Evolutionary conservation across 2,329 filamentous ascomycete species (phyloP), one percentile per base, ranked within the genome.

Genomic region (Penicillium sp.): DNA sequence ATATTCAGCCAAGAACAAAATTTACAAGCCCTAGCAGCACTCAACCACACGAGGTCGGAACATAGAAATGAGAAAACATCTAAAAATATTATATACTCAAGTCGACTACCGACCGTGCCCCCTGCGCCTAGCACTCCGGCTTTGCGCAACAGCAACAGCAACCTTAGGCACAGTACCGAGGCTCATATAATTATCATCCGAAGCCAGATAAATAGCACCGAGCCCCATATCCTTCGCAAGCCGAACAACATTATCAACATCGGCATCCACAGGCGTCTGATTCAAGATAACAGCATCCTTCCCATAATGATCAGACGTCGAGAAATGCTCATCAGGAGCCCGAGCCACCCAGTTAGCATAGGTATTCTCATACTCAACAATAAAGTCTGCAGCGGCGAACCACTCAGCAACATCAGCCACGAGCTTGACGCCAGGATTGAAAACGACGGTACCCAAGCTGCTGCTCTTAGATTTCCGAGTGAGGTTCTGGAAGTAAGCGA

Each of bases 401-500:
- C 57, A 59, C 32, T 33, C 13, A 1, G 24, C 47, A n/a, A 51
- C 44, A 17, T 43, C 52, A 7, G 33, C 38, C 15, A 51, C 44
- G 1, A 57, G 34, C 13, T 49, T 49, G 9, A 50, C 45, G 1
- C 57, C 56, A 1, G 57, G 57, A 22, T 59, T 59, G 35, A 58
- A 58, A 13, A 59, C 28, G 2, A 58, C 42, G 0, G 37, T 54
- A 10, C 21, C 26, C 6, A 59, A 34, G 4, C 37, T 29, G 8
- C 28, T 44, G 1, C 21, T 40, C 21, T 59, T 63, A 26, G 57
- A 61, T 4, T 49, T 50, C 5, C 33, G 13, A 6, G 56, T 57
- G 6, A 60, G 45, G 2, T 43, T 38, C 15, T 56, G 48, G 54
- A 63, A 47, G 39, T 64, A 66, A 1, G 51, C 51, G 28, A 56